phyloP scores from a whole-genome alignment of 1,284 basidiomycete species.

The Puccinia novopanici region DNA sequence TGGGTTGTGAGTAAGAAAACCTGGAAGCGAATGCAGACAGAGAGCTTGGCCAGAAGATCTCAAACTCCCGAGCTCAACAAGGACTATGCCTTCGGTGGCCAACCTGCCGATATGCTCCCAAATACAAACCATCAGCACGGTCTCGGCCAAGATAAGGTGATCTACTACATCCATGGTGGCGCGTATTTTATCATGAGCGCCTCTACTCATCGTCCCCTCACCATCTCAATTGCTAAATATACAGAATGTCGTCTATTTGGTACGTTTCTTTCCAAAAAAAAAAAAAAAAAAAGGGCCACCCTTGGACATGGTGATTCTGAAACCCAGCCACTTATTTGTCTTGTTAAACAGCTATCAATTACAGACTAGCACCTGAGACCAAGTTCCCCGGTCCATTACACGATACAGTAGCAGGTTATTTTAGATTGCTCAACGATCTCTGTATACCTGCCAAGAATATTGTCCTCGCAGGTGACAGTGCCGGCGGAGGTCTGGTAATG shows the following conservation, averaged over 20 bases:
- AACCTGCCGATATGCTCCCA: not conserved
- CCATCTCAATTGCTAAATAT: constrained; percentile 86
- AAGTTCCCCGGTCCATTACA: constrained; percentile 90
- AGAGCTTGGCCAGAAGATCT: constrained; percentile 64
- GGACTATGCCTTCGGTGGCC: not conserved
- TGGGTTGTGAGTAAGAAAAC: constrained; percentile 92
- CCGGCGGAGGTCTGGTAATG: constrained; percentile 83
- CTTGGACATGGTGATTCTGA: no score
- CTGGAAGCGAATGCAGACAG: constrained; percentile 82
- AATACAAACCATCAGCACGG: constrained; percentile 22
- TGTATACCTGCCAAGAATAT: constrained; percentile 88
- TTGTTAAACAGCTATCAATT: constrained; percentile 69
- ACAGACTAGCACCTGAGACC: constrained; percentile 91
- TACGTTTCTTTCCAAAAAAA: not conserved
- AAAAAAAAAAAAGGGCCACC: no score
- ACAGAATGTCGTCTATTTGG: constrained; percentile 92
- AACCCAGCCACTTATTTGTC: not conserved
- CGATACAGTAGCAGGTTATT: constrained; percentile 82
- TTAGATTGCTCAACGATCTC: constrained; percentile 83
- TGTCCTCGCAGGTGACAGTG: constrained; percentile 68
- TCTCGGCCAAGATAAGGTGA: constrained; percentile 63
- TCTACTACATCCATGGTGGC: constrained; percentile 91
- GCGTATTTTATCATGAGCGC: constrained; percentile 93
- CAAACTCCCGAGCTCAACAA: not conserved
- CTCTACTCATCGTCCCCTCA: constrained; percentile 87